These are phyloP conservation scores for Cynara cardunculus DNA, from an alignment of 129 eudicot genomes.

Conservation along the genomic window DNA sequence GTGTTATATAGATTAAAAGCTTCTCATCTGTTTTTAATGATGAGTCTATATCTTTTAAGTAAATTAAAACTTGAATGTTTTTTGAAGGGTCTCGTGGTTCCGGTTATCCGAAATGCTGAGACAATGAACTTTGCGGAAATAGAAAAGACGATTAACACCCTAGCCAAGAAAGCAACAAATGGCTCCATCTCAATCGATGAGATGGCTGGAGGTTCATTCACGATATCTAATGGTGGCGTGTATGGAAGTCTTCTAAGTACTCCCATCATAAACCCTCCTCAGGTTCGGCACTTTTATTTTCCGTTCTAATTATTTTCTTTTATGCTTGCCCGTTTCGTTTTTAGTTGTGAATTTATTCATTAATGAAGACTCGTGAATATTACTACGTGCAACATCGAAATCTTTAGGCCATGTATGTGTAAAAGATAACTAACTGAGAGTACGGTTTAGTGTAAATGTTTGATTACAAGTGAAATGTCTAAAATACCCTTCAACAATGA, in stretches of 20 bases:
- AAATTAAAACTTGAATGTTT: not conserved
- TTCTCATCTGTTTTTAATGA: not conserved
- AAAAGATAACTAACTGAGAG: not conserved
- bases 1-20: not conserved
- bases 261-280: conserved; percentile 96
- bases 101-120: conserved; percentile 69
- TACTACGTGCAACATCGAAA: not conserved
- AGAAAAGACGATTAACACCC: conserved; percentile 75
- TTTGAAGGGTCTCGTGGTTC: conserved; percentile 74
- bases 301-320: not conserved
- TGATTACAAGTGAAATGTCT: not conserved
- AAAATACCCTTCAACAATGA: not conserved
- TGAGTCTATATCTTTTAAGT: not conserved
- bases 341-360: not conserved
- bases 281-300: conserved; percentile 36
- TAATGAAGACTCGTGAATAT: not conserved
- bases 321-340: not conserved
- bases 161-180: conserved; percentile 86
- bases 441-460: not conserved
- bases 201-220: conserved; percentile 98
- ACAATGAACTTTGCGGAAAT: conserved; percentile 75
- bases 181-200: conserved; percentile 91
- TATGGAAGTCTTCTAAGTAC: conserved; percentile 98
- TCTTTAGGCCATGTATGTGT: not conserved
- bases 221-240: conserved; percentile 95